phyloP scores from a whole-genome alignment of 345 rosid species.

The Theobroma cacao region DNA sequence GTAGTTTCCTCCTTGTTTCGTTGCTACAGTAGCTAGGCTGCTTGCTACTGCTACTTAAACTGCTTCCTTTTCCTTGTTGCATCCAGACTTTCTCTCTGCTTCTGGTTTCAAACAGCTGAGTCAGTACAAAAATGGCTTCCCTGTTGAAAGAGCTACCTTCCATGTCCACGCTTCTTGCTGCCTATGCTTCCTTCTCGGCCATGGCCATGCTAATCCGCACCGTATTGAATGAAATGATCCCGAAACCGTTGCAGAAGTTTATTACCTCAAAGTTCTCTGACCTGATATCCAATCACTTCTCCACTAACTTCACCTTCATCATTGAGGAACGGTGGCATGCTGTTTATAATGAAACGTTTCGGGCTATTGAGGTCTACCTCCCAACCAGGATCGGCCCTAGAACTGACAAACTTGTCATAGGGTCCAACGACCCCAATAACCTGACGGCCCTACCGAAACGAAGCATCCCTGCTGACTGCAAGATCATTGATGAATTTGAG shows the following conservation, averaged over 20 bases:
- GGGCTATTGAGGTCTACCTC: slow-evolving; percentile 30
- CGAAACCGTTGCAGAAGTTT: slow-evolving; percentile 19
- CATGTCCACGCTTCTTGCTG: slow-evolving; percentile 26
- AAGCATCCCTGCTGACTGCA: slow-evolving; percentile 18
- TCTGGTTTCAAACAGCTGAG: not conserved
- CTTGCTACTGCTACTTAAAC: not conserved
- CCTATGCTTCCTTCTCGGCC: slow-evolving; percentile 29
- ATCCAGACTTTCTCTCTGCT: not conserved
- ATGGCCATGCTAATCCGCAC: slow-evolving; percentile 31
- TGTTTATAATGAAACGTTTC: slow-evolving; percentile 29
- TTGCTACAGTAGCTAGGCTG: not conserved
- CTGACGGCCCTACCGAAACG: slow-evolving; percentile 21
- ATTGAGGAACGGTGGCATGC: slow-evolving; percentile 43
- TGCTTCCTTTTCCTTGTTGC: not conserved
- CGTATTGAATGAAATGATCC: slow-evolving; percentile 32
- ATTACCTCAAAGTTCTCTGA: slow-evolving; percentile 8
- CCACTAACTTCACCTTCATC: slow-evolving; percentile 26
- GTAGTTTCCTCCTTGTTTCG: not conserved
- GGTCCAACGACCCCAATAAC: slow-evolving; percentile 32
- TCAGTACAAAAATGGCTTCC: slow-evolving; percentile 18
- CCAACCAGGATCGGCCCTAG: slow-evolving; percentile 24
- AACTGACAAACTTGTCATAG: slow-evolving; percentile 21
- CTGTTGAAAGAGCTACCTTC: slow-evolving; percentile 21
- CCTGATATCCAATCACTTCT: not conserved
- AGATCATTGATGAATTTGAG: slow-evolving; percentile 21